Evolutionary conservation across 495 filamentous ascomycete genomes (phyloP).

Genomic region (Delitschia confertaspora): DNA sequence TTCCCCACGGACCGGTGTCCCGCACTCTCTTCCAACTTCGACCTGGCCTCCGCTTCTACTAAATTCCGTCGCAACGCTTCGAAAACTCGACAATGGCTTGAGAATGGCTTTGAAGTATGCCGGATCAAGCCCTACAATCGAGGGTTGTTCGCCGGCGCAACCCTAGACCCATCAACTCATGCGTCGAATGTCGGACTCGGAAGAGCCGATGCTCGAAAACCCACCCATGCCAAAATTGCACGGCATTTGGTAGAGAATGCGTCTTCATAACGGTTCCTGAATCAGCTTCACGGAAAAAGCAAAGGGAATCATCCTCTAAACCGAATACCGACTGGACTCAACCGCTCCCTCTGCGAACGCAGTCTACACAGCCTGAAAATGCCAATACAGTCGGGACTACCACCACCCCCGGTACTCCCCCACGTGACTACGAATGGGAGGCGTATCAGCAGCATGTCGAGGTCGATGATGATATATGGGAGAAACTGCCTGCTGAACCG

Average conservation of each 20-base stretch:
- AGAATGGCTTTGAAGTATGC: slow-evolving; percentile 20
- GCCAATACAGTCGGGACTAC: slow-evolving; percentile 8
- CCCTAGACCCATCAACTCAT: slow-evolving; percentile 28
- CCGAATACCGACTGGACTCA: slow-evolving; percentile 23
- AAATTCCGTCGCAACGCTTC: too few species aligned
- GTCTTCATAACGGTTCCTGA: slow-evolving; percentile 27
- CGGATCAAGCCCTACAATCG: slow-evolving; percentile 24
- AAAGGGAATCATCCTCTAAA: slow-evolving; percentile 14
- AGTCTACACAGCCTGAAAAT: slow-evolving; percentile 8
- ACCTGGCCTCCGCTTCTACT: too few species aligned
- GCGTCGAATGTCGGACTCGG: slow-evolving; percentile 23
- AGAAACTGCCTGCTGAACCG: slow-evolving; percentile 22
- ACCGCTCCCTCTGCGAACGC: slow-evolving; percentile 15
- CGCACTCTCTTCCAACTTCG: too few species aligned
- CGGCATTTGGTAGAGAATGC: slow-evolving; percentile 26
- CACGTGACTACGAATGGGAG: slow-evolving; percentile 29
- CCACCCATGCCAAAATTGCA: slow-evolving; percentile 28
- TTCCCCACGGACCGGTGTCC: too few species aligned
- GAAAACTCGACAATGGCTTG: too few species aligned
- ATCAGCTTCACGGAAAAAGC: slow-evolving; percentile 17
- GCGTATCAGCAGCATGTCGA: slow-evolving; percentile 28
- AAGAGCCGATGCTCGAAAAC: slow-evolving; percentile 27
- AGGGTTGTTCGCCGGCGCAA: slow-evolving; percentile 25
- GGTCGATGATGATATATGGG: slow-evolving; percentile 25
- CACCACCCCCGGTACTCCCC: slow-evolving; percentile 25